Conservation (phyloP, 352 stramenopile genomes). For the Phytopythium montanum region DNA sequence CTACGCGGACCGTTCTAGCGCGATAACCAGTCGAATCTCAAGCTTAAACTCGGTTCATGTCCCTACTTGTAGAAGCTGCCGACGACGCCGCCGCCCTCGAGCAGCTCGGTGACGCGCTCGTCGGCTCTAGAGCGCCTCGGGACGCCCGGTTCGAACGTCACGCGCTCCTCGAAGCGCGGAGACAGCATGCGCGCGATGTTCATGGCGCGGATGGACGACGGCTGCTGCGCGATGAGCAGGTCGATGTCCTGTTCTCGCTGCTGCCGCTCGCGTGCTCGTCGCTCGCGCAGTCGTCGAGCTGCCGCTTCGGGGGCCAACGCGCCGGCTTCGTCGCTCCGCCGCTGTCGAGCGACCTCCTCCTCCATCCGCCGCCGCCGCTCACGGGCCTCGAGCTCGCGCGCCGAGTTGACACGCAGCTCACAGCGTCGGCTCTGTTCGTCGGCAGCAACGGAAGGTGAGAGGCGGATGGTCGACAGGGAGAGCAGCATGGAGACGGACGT, state of each 20-base stretch:
- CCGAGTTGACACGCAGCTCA: slow-evolving; percentile 40
- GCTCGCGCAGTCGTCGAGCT: slow-evolving; percentile 39
- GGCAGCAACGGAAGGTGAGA: neutral
- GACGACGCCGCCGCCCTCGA: slow-evolving; percentile 41
- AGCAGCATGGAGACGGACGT: slow-evolving; percentile 16
- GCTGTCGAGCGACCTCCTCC: slow-evolving; percentile 26
- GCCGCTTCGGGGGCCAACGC: slow-evolving; percentile 35
- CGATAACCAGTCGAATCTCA: neutral
- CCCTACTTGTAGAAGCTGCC: slow-evolving; percentile 65
- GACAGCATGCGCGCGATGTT: slow-evolving; percentile 81
- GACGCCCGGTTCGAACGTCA: slow-evolving; percentile 49
- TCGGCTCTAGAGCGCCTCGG: slow-evolving; percentile 52
- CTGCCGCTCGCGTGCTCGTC: slow-evolving; percentile 39
- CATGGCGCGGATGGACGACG: slow-evolving; percentile 75
- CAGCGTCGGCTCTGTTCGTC: slow-evolving; percentile 41
- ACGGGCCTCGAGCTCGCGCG: slow-evolving; percentile 33
- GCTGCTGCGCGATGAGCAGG: slow-evolving; percentile 59
- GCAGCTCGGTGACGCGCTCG: slow-evolving; percentile 53
- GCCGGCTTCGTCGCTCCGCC: slow-evolving; percentile 25
- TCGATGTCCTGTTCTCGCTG: slow-evolving; percentile 53
- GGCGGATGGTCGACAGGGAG: neutral
- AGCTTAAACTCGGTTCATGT: neutral
- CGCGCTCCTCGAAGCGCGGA: slow-evolving; percentile 56
- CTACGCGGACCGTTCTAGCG: slow-evolving; percentile 51
- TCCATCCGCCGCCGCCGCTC: slow-evolving; percentile 18